A percentile compares a stretch with the other conserved stretches of the same genome.
phyloP scores from a whole-genome alignment of 345 rosid genomes.

The Brassica juncea region DNA sequence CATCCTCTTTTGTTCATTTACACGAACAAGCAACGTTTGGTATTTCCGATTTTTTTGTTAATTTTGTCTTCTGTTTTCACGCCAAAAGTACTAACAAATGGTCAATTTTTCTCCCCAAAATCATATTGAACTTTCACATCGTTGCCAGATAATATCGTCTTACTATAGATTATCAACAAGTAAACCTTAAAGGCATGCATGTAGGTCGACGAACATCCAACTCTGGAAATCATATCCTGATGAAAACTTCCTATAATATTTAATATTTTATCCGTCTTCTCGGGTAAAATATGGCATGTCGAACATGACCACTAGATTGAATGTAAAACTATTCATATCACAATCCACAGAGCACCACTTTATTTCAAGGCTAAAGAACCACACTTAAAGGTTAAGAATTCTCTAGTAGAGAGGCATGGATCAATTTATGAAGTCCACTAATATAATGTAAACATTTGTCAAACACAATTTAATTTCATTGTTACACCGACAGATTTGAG shows the following conservation, averaged over 20 bases:
- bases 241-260: neutral
- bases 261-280: neutral
- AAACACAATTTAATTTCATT: neutral
- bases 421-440: neutral
- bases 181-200: too few species aligned
- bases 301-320: neutral
- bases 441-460: neutral
- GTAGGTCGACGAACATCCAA: neutral
- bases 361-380: neutral
- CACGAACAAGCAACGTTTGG: constrained; percentile 27
- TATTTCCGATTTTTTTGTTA: constrained; percentile 15
- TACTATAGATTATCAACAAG: neutral
- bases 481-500: constrained; percentile 12
- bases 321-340: neutral
- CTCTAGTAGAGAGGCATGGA: neutral
- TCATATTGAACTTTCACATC: constrained; percentile 26
- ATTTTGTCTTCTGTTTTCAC: constrained; percentile 25
- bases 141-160: constrained; percentile 18
- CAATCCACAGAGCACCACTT: neutral
- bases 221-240: neutral
- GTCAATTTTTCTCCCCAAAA: neutral
- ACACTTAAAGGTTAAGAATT: neutral
- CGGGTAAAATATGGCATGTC: neutral
- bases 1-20: constrained; percentile 25
- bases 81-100: constrained; percentile 14